phyloP scores from a whole-genome alignment of 139 green algal genomes.

The Tetradesmus lagerheimii region DNA sequence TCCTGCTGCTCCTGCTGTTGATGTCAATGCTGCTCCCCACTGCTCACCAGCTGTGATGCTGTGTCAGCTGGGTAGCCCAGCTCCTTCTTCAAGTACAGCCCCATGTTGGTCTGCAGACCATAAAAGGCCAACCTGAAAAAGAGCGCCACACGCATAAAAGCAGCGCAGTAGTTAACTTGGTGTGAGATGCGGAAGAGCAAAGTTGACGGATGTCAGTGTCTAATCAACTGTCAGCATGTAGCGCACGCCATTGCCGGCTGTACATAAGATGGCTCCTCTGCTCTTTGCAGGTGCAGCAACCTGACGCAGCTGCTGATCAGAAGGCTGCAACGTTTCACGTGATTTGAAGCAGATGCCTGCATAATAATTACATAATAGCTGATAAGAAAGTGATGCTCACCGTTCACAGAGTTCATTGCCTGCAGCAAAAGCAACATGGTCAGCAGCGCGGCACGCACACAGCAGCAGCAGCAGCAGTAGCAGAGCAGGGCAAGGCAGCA shows the following conservation, averaged over 20 bases:
- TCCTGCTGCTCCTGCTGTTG: neutral
- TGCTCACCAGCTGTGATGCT: constrained; percentile 46
- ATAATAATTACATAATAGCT: no score
- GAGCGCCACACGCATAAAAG: neutral
- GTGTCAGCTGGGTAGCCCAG: constrained; percentile 40
- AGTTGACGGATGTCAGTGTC: no score
- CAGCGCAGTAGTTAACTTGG: no score
- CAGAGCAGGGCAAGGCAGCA: no score
- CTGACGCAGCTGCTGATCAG: no score
- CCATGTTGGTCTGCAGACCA: constrained; percentile 83
- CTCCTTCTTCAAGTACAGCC: constrained; percentile 79
- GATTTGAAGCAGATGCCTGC: no score
- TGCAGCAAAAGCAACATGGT: constrained; percentile 21
- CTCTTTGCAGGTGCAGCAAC: no score
- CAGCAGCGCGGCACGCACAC: neutral
- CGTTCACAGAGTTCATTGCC: constrained; percentile 88
- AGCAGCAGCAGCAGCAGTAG: neutral
- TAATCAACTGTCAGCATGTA: no score
- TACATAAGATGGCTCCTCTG: neutral
- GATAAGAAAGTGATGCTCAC: neutral
- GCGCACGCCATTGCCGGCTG: neutral
- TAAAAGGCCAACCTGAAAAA: constrained; percentile 21
- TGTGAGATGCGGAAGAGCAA: neutral
- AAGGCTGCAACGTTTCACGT: no score
- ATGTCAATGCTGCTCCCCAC: neutral